Base-by-base conservation (phyloP, 2,329 filamentous ascomycete genomes). In the Ophiostoma sp. region DNA sequence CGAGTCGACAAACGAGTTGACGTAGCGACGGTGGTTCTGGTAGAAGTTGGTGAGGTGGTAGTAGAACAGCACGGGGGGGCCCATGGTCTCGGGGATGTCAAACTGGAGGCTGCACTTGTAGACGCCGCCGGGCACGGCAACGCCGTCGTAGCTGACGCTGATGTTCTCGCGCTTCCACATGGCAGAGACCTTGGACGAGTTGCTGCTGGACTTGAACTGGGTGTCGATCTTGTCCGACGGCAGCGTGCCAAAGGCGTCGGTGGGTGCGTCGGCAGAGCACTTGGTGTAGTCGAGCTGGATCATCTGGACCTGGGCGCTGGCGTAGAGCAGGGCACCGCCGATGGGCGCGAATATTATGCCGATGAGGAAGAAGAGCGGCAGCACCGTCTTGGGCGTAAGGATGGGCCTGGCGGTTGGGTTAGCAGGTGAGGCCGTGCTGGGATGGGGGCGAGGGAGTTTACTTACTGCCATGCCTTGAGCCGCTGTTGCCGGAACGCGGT, bases 41-140 rank as follows among this genome's bases (percentile, higher is more conserved):
- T 98, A 98, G 81, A 99, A 99, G 80, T 98, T 97, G 69, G 92
- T 94, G 71, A 99, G 87, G 73, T 90, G 90, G 79, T 99, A 99
- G 82, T 97, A 99, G 78, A 98, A 87, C 70, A 94, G 85, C 11
- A 99, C 91, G 0, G 94, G 93, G 0, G 93, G 86, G 3, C 85
- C 83, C 78, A 99, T 89, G 69, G 87, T 81, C 74, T 94, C 89
- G 1, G 92, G 92, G 8, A 97, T 87, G 47, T 85, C 82, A 79
- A 98, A 97, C 71, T 87, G 83, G 68, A 99, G 79, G 44, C 84
- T 84, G 83, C 95, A 99, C 79, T 85, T 74, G 70, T 67, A 55
- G 66, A 73, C 9, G 69, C 66, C 80, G 65, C 80, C 79, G 60
- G 38, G 77, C 67, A 79, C 71, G 8, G 70, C 69, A 42, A 78